These are phyloP conservation scores for Cryomyces minteri DNA, from an alignment of 495 filamentous ascomycete genomes.

Conservation along the genomic window DNA sequence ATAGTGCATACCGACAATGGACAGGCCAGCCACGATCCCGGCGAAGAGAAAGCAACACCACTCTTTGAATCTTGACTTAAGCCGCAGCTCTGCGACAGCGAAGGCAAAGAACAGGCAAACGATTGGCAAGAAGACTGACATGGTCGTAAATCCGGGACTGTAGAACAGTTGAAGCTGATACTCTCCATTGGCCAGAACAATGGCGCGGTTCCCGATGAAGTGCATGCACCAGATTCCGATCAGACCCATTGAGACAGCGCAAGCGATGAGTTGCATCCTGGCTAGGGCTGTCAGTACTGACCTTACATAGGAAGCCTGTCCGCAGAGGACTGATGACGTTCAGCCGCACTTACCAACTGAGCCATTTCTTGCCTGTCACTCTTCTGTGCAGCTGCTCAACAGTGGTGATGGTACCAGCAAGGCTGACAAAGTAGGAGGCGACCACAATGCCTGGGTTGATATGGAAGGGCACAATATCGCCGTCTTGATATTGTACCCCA, in stretches of 20 bases:
- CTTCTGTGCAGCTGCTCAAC: constrained; percentile 66
- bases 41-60: constrained; percentile 22
- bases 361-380: constrained; percentile 10
- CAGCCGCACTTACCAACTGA: constrained; percentile 11
- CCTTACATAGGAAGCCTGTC: background rate
- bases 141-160: constrained; percentile 47
- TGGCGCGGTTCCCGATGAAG: constrained; percentile 70
- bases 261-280: constrained; percentile 53
- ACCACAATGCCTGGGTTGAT: constrained; percentile 48
- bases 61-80: constrained; percentile 22
- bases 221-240: constrained; percentile 78
- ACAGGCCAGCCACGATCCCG: constrained; percentile 47
- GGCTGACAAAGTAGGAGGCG: constrained; percentile 61
- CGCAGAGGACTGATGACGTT: background rate
- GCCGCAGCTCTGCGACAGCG: constrained; percentile 32
- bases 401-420: constrained; percentile 57
- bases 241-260: constrained; percentile 62
- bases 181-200: constrained; percentile 43
- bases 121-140: constrained; percentile 71
- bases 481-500: constrained; percentile 1
- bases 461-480: constrained; percentile 28
- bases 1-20: constrained; percentile 84
- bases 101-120: constrained; percentile 57
- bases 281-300: background rate
- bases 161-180: constrained; percentile 51